Base-by-base conservation (phyloP, 768 basidiomycete species). In the Pleurotus platypus region DNA sequence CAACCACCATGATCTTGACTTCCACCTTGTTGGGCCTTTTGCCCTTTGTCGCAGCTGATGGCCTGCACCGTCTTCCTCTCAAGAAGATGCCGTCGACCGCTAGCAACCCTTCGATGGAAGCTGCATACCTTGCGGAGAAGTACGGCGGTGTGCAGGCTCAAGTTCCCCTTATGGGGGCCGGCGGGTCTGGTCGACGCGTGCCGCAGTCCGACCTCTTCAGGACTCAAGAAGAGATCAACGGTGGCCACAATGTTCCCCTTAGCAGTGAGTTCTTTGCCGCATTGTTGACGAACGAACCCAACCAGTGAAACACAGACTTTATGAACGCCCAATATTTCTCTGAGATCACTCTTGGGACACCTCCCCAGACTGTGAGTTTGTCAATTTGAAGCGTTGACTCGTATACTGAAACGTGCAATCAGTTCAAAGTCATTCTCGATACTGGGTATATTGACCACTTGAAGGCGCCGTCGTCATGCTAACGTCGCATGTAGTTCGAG, bases 281-380 rank as follows among this genome's bases (percentile, higher is more conserved):
- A 62, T 57, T 47, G 46, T 61, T 55, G 57, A 35, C 4, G 18
- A 53, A 54, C 48, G 18, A 51, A 54, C 48, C 20, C 30, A 18
- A 45, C 55, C 18, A 15, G 37, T 50, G n/a, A 15, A 15, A 35
- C 11, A 12, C 56, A 97, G 95, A 98, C 78, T 98, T 92, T 75
- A 86, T 95, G 86, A 98, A 98, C 69, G 95, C 97, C 37, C 95
- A 99, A 71, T 98, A 99, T 74, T 99, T 82, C 69, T 82, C 94
- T 16, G 90, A 94, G 60, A 96, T 98, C 59, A 67, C 77, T 1
- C 69, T 98, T 55, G 96, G 96, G 13, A 81, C 77, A 0, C 96
- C 96, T 18, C 81, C 93, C 37, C 96, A 98, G 72, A 74, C 66
- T 3, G 89, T 90, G 69, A 68, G 86, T 73, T 43, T 27, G 37